A percentile compares a stretch with the other conserved stretches of the same genome.
phyloP scores from a whole-genome alignment of 345 rosid species.

The Pistacia integerrima region DNA sequence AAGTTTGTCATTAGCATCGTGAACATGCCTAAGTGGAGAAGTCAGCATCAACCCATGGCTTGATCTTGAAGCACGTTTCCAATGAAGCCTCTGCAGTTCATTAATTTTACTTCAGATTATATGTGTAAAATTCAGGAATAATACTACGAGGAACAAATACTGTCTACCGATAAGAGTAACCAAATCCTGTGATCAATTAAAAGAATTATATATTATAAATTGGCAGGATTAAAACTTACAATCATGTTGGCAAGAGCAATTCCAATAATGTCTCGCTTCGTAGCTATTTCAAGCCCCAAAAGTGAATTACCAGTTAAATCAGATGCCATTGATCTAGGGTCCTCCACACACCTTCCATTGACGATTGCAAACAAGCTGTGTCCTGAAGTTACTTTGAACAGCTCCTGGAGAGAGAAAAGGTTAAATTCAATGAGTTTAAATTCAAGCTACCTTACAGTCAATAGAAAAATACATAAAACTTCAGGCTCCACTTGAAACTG shows the following conservation, averaged over 20 bases:
- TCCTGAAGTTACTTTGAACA: conserved; percentile 75
- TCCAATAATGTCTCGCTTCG: conserved; percentile 83
- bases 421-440: conserved; percentile 6
- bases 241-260: conserved; percentile 94
- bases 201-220: not conserved
- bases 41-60: conserved; percentile 82
- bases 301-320: conserved; percentile 84
- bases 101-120: conserved; percentile 3
- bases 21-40: conserved; percentile 76
- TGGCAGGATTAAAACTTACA: conserved; percentile 45
- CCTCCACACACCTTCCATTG: conserved; percentile 89
- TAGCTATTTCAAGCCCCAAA: conserved; percentile 75
- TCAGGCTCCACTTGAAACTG: not conserved
- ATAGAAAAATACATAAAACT: not conserved
- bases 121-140: not conserved
- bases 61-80: conserved; percentile 89
- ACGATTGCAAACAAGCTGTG: conserved; percentile 81
- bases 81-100: conserved; percentile 76
- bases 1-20: conserved; percentile 36
- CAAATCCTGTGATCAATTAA: not conserved
- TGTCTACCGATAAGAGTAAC: not conserved
- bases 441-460: not conserved
- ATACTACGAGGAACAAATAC: conserved; percentile 5
- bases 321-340: conserved; percentile 87
- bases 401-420: conserved; percentile 51